Percentiles rank a stretch among this genome's conserved stretches.
These are phyloP conservation scores for Castanospermum australe DNA, from an alignment of 306 rosid species.

Conservation along the genomic window DNA sequence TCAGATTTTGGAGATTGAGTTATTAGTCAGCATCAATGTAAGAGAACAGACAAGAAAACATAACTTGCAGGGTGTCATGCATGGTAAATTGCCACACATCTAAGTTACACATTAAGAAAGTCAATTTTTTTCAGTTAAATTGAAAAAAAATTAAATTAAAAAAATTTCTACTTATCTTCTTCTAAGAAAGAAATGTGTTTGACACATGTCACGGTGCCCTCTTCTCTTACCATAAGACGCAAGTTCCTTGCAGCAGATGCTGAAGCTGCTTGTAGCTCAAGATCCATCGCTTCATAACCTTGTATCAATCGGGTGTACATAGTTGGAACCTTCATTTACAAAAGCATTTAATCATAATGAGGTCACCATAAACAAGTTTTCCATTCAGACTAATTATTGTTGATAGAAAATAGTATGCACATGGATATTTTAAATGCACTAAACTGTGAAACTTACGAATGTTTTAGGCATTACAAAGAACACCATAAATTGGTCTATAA, in stretches of 20 bases:
- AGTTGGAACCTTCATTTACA: conserved; percentile 79
- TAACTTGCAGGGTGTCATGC: conserved; percentile 4
- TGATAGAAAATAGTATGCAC: conserved; percentile 1
- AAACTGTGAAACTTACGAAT: neutral
- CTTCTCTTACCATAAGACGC: conserved; percentile 83
- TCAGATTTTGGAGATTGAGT: conserved; percentile 1
- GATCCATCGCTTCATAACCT: conserved; percentile 84
- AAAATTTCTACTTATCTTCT: neutral
- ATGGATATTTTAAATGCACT: conserved; percentile 3
- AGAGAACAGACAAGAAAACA: neutral
- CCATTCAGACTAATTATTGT: neutral
- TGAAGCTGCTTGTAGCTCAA: conserved; percentile 64
- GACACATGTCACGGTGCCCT: neutral
- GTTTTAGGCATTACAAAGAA: conserved; percentile 12
- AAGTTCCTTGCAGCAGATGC: conserved; percentile 84
- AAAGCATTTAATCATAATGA: conserved; percentile 17
- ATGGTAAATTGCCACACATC: neutral
- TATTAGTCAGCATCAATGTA: conserved; percentile 3
- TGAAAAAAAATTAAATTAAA: neutral
- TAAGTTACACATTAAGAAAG: neutral
- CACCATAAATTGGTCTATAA: conserved; percentile 8
- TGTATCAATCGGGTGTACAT: conserved; percentile 83
- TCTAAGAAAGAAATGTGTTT: neutral
- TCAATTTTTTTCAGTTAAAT: neutral
- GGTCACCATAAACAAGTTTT: conserved; percentile 12